Conservation (phyloP, 2,329 filamentous ascomycete genomes). For the Sporothrix euskadiensis region DNA sequence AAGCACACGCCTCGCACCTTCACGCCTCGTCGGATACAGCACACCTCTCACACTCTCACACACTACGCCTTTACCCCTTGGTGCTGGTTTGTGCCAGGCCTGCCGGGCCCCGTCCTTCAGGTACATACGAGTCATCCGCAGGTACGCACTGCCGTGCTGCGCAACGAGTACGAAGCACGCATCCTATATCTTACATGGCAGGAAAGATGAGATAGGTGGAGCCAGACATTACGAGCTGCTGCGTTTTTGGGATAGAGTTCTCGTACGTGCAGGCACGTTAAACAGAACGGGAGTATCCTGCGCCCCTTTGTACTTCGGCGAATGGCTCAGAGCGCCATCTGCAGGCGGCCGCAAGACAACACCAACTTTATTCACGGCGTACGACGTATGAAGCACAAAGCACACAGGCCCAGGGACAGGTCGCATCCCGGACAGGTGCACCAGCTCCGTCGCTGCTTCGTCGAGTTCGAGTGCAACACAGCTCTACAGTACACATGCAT, state of each 20-base stretch:
- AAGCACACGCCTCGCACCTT: not conserved
- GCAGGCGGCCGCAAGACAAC: constrained; percentile 3
- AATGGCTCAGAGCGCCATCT: constrained; percentile 21
- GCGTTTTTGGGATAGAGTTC: not conserved
- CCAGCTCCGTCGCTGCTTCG: not conserved
- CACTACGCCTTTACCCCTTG: not conserved
- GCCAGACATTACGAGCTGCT: not conserved
- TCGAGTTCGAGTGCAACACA: not conserved
- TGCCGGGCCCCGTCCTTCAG: constrained; percentile 3
- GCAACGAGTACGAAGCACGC: not conserved
- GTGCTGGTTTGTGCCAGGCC: not conserved
- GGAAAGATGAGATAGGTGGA: not conserved
- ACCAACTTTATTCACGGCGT: constrained; percentile 16
- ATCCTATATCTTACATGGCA: not conserved
- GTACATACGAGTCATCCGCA: constrained; percentile 17
- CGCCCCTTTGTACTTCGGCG: constrained; percentile 17
- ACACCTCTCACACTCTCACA: not conserved
- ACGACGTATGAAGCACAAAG: constrained; percentile 2
- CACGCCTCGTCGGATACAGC: not conserved
- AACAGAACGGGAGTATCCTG: not conserved
- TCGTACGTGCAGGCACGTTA: not conserved
- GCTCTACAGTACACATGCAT: not conserved
- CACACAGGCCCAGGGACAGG: not conserved
- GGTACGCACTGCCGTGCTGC: not conserved
- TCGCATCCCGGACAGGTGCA: not conserved